Evolutionary conservation across 2,329 filamentous ascomycete species (phyloP), one percentile per base, ranked within the genome.

Genomic region (Pseudocercospora musae): DNA sequence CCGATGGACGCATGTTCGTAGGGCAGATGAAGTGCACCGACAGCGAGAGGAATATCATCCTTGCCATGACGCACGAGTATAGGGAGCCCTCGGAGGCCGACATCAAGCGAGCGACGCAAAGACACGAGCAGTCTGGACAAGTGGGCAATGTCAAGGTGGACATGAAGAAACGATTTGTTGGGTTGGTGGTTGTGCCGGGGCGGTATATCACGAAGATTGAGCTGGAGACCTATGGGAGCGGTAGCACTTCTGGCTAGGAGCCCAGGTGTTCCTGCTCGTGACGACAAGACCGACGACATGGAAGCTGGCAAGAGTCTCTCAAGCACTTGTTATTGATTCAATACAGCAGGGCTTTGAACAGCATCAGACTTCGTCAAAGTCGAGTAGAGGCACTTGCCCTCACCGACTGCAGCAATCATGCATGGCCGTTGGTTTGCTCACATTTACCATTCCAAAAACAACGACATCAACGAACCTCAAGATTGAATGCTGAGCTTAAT

Each of bases 11-110:
- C 63, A 87, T 96, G 75, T 99, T 98, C 76, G 86, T 92, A 59
- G 95, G 95, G 20, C 84, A 87, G 66, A 90, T 99, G 79, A 97
- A 96, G 78, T 99, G 95, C 80, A 97, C 93, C 29, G 95, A 99
- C 80, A 87, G 89, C 62, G 90, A 96, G 65, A 86, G 85, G 71
- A 76, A 99, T 72, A 84, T 98, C 67, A 91, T 99, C 57, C 86
- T 99, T 57, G 84, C 89, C 37, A 84, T 90, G 68, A 91, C 94
- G 0, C 90, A 95, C 77, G 95, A 99, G 77, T 98, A 97, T 77
- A 90, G 94, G 1, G 84, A 87, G 62, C 92, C 92, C 4, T 73
- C 76, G 7, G 69, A 74, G 10, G 78, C 79, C 2, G 76, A 81
- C 33, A 74, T 82, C 63, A 73, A 73, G 64, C 73, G 74, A 59